Percentiles rank a stretch among this genome's conserved stretches.
Conservation (phyloP, 352 stramenopile species). For the Pythium periplocum region DNA sequence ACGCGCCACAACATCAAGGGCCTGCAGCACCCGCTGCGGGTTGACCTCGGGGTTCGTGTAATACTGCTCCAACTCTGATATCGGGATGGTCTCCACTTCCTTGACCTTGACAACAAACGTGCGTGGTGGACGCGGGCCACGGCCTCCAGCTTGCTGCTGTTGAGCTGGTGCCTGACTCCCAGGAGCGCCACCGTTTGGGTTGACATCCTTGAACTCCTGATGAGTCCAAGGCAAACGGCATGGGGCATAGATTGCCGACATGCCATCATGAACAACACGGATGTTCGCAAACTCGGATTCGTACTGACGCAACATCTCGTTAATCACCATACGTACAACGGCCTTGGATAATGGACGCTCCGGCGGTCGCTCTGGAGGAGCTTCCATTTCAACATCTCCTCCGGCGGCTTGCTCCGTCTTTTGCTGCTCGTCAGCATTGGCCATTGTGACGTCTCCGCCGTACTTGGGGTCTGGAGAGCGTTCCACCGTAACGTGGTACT, state of each 20-base stretch:
- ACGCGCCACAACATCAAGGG: slow-evolving; percentile 64
- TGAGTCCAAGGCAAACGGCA: slow-evolving; percentile 41
- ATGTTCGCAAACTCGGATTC: slow-evolving; percentile 48
- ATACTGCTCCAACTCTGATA: slow-evolving; percentile 39
- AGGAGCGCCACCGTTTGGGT: slow-evolving; percentile 31
- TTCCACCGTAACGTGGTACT: slow-evolving; percentile 67
- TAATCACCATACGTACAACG: slow-evolving; percentile 58
- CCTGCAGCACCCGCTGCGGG: slow-evolving; percentile 56
- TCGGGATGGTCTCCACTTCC: slow-evolving; percentile 48
- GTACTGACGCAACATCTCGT: slow-evolving; percentile 41
- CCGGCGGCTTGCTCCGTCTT: slow-evolving; percentile 11
- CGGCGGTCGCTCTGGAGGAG: slow-evolving; percentile 21
- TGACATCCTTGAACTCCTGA: slow-evolving; percentile 47
- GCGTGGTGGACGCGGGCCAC: slow-evolving; percentile 22
- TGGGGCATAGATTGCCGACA: slow-evolving; percentile 52
- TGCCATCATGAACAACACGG: slow-evolving; percentile 61
- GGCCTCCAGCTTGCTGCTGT: not conserved
- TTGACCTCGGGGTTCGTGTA: slow-evolving; percentile 53
- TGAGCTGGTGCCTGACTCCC: slow-evolving; percentile 8
- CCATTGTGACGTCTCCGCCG: slow-evolving; percentile 7
- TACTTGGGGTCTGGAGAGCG: slow-evolving; percentile 48
- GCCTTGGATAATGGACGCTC: slow-evolving; percentile 31
- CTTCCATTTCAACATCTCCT: slow-evolving; percentile 38
- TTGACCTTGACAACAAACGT: slow-evolving; percentile 75
- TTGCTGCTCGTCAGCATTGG: too few species aligned